These are phyloP conservation scores for Saturnispora serradocipensis DNA, from an alignment of 805 yeast genomes.

Conservation along the genomic window DNA sequence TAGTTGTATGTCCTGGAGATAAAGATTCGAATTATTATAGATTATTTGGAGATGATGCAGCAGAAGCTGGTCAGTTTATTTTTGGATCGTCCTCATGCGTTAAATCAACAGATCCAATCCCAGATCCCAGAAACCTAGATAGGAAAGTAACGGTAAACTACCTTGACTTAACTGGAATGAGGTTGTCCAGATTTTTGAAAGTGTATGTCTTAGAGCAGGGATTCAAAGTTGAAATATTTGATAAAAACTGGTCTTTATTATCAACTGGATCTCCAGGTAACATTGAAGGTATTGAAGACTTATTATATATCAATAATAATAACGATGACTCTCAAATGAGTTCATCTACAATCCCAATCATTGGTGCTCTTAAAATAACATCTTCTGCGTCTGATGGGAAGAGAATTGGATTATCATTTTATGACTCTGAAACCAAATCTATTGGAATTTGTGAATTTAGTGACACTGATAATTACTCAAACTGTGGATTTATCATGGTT, in stretches of 20 bases:
- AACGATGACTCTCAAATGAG: constrained; percentile 30
- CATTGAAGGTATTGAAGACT: constrained; percentile 64
- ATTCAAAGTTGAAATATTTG: constrained; percentile 72
- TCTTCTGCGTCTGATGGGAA: constrained; percentile 34
- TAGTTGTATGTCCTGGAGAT: constrained; percentile 44
- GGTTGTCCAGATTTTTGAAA: constrained; percentile 54
- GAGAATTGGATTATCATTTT: constrained; percentile 68
- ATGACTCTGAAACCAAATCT: constrained; percentile 58
- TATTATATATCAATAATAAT: constrained; percentile 29
- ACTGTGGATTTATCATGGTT: constrained; percentile 74
- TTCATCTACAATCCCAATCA: constrained; percentile 31
- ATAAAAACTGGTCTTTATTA: constrained; percentile 48
- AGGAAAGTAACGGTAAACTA: constrained; percentile 36
- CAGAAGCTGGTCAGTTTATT: constrained; percentile 69
- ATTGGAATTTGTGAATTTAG: constrained; percentile 71
- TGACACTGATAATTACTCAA: constrained; percentile 83
- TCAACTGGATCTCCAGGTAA: constrained; percentile 86
- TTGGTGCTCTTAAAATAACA: constrained; percentile 41
- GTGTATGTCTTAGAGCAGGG: constrained; percentile 63
- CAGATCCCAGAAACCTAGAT: constrained; percentile 33
- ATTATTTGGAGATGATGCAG: constrained; percentile 66
- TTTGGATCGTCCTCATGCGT: constrained; percentile 79
- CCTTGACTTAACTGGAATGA: constrained; percentile 71
- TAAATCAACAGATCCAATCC: constrained; percentile 31
- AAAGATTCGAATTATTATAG: constrained; percentile 68